These are phyloP conservation scores for Phialophora expanda DNA, from an alignment of 2,329 filamentous ascomycete genomes.

Conservation along the genomic window DNA sequence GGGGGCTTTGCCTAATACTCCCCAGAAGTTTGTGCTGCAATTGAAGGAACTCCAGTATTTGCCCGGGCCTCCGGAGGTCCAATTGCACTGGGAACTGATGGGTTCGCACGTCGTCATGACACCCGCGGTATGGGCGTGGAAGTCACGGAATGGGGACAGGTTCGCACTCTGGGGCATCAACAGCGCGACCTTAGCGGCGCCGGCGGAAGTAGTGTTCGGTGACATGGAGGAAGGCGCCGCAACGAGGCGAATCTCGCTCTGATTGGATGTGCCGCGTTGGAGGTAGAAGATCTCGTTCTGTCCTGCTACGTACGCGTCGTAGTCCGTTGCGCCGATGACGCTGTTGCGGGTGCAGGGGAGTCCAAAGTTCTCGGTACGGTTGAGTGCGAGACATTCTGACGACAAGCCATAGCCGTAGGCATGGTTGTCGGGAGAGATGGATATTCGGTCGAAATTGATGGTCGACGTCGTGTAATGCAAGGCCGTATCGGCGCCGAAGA, in stretches of 20 bases:
- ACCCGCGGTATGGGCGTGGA: slow-evolving; percentile 31
- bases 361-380: slow-evolving; percentile 34
- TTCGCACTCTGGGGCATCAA: slow-evolving; percentile 28
- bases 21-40: slow-evolving; percentile 37
- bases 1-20: slow-evolving; percentile 33
- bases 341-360: slow-evolving; percentile 36
- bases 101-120: slow-evolving; percentile 35
- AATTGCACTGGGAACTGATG: slow-evolving; percentile 31
- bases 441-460: slow-evolving; percentile 30
- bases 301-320: slow-evolving; percentile 23
- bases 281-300: slow-evolving; percentile 37
- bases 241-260: slow-evolving; percentile 31
- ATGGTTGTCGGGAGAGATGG: slow-evolving; percentile 12
- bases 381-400: slow-evolving; percentile 29
- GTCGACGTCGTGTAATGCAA: slow-evolving; percentile 36
- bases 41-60: slow-evolving; percentile 35
- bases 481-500: slow-evolving; percentile 34
- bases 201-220: slow-evolving; percentile 12
- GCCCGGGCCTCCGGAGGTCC: slow-evolving; percentile 23
- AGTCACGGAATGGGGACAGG: slow-evolving; percentile 30
- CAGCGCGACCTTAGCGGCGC: slow-evolving; percentile 28
- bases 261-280: slow-evolving; percentile 29
- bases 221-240: slow-evolving; percentile 6
- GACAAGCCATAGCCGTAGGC: slow-evolving; percentile 34
- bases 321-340: slow-evolving; percentile 10